Percentiles rank a stretch among this genome's conserved stretches.
These are phyloP conservation scores for Solanum etuberosum DNA, from an alignment of 257 asterid genomes.

Conservation along the genomic window DNA sequence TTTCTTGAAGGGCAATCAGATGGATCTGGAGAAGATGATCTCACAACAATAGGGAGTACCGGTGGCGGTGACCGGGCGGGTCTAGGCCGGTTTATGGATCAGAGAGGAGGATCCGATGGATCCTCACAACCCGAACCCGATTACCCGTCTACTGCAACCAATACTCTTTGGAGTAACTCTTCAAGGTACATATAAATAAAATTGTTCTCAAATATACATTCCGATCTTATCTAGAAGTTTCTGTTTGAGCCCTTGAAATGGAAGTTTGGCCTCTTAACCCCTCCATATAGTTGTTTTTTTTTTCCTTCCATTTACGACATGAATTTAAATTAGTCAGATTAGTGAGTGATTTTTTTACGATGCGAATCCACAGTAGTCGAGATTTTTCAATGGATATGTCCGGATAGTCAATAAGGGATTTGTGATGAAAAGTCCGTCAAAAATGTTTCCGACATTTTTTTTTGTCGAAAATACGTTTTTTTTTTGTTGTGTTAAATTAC, in stretches of 20 bases:
- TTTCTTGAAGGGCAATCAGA: conserved; percentile 68
- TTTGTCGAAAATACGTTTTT: too few species aligned
- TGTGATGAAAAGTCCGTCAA: not conserved
- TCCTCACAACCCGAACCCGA: conserved; percentile 42
- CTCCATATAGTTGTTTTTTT: not conserved
- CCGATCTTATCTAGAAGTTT: not conserved
- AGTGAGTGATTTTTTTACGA: not conserved
- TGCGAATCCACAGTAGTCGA: not conserved
- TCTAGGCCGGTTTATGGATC: conserved; percentile 39
- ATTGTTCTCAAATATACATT: not conserved
- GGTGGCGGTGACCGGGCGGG: conserved; percentile 24
- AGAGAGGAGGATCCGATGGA: conserved; percentile 48
- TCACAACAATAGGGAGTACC: conserved; percentile 58
- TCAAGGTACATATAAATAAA: conserved; percentile 43
- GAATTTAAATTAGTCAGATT: not conserved
- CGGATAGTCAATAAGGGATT: not conserved
- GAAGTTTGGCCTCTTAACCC: not conserved
- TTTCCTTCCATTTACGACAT: too few species aligned
- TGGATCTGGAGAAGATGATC: conserved; percentile 89
- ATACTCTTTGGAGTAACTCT: conserved; percentile 83
- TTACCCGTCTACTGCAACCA: conserved; percentile 31
- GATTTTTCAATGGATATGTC: too few species aligned
- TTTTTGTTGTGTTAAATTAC: too few species aligned
- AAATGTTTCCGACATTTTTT: too few species aligned
- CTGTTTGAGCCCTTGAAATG: not conserved